Conservation (phyloP, 1,284 basidiomycete genomes). For the Sporisorium iseilematis-ciliati region DNA sequence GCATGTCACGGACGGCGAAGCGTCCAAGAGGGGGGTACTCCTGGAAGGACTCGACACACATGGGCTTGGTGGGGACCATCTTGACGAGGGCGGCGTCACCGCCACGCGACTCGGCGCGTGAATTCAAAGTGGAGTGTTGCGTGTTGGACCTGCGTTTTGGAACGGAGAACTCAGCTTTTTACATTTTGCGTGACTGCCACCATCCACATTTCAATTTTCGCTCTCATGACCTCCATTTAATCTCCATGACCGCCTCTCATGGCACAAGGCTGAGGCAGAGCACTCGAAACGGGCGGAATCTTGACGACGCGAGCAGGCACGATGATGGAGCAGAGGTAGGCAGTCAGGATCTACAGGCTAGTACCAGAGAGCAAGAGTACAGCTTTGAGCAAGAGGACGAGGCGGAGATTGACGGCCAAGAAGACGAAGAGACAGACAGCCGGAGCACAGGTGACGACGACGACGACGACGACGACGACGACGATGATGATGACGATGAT, state of each 20-base stretch:
- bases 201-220: not conserved
- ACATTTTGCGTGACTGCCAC: not conserved
- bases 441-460: conserved; percentile 10
- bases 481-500: conserved; percentile 18
- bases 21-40: conserved; percentile 97
- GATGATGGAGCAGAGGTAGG: not conserved
- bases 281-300: not conserved
- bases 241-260: conserved; percentile 19
- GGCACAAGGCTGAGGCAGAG: conserved; percentile 5
- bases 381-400: conserved; percentile 7
- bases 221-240: not conserved
- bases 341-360: not conserved
- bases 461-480: conserved; percentile 21
- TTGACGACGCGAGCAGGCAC: not conserved
- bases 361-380: not conserved
- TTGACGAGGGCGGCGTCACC: conserved; percentile 89
- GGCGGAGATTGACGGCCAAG: conserved; percentile 8
- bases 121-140: conserved; percentile 16
- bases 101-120: conserved; percentile 19
- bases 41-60: conserved; percentile 97
- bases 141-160: conserved; percentile 17
- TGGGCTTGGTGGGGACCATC: conserved; percentile 95
- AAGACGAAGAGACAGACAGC: conserved; percentile 15
- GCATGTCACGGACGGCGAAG: no score
- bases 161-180: conserved; percentile 3